Conservation (phyloP, 83 land plant species). For the Thuja plicata region DNA sequence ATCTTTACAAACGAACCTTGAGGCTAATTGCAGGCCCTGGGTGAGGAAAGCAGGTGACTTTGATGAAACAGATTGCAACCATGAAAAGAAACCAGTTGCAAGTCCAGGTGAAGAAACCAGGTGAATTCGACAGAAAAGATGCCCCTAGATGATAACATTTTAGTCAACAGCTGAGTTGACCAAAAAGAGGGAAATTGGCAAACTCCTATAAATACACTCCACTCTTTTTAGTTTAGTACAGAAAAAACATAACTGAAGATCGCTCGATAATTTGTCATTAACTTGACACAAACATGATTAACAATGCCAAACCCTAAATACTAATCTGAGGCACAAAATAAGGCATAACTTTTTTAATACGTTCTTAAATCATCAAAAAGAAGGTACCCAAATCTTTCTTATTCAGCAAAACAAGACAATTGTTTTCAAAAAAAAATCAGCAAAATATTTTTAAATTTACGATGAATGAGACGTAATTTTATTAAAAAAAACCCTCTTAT, state of each 20-base stretch:
- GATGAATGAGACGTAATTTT: not conserved
- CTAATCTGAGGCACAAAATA: not conserved
- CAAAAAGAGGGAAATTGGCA: not conserved
- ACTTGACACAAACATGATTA: not conserved
- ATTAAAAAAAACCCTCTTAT: not conserved
- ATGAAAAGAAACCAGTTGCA: not conserved
- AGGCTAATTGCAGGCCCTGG: not conserved
- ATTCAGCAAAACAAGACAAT: not conserved
- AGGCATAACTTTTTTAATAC: no score
- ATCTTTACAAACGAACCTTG: not conserved
- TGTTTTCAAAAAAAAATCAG: not conserved
- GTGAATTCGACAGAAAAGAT: not conserved
- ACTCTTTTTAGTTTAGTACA: not conserved
- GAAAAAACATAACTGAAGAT: not conserved
- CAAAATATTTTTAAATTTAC: not conserved
- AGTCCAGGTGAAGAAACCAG: not conserved
- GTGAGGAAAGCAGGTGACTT: no score
- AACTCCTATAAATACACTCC: not conserved
- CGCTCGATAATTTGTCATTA: not conserved
- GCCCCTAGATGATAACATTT: not conserved
- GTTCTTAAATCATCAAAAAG: no score
- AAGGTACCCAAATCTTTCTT: not conserved
- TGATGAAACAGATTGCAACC: not conserved
- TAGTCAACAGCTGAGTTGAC: not conserved
- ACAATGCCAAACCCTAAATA: no score